A percentile compares a stretch with the other conserved stretches of the same genome.
Evolutionary conservation across 2,329 filamentous ascomycete genomes (phyloP).

Genomic region (Aspergillus vadensis): DNA sequence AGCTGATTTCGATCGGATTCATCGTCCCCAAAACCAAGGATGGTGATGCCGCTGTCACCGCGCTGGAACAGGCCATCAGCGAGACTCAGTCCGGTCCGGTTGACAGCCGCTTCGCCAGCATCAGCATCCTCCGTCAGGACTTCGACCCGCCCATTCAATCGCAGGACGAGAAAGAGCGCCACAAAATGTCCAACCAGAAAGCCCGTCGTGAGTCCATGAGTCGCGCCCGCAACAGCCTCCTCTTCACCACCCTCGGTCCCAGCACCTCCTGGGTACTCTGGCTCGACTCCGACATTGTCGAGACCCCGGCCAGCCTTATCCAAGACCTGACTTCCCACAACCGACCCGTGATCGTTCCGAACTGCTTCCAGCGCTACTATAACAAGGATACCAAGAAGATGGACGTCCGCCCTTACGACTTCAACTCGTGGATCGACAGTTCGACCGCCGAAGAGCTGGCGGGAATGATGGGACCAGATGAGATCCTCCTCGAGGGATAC

Average conservation of each 20-base stretch:
- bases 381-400: conserved; percentile 70
- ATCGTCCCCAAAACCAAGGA: conserved; percentile 93
- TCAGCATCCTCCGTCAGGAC: conserved; percentile 94
- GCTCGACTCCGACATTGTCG: conserved; percentile 90
- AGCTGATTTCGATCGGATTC: conserved; percentile 91
- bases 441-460: conserved; percentile 74
- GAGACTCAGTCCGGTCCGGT: conserved; percentile 83
- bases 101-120: conserved; percentile 81
- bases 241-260: conserved; percentile 92
- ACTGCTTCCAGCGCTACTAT: conserved; percentile 88
- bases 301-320: conserved; percentile 80
- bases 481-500: conserved; percentile 92
- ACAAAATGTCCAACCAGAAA: conserved; percentile 91
- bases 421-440: conserved; percentile 96
- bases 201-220: conserved; percentile 84
- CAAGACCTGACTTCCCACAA: conserved; percentile 88
- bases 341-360: conserved; percentile 89
- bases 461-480: conserved; percentile 80
- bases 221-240: conserved; percentile 85
- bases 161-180: conserved; percentile 84
- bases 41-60: conserved; percentile 80
- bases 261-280: conserved; percentile 94
- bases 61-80: conserved; percentile 80
- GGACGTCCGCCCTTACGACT: conserved; percentile 87
- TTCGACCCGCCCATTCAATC: conserved; percentile 79